Percentiles rank a stretch among this genome's conserved stretches.
These are phyloP conservation scores for Sporothrix protearum DNA, from an alignment of 2,329 filamentous ascomycete genomes.

Conservation along the genomic window DNA sequence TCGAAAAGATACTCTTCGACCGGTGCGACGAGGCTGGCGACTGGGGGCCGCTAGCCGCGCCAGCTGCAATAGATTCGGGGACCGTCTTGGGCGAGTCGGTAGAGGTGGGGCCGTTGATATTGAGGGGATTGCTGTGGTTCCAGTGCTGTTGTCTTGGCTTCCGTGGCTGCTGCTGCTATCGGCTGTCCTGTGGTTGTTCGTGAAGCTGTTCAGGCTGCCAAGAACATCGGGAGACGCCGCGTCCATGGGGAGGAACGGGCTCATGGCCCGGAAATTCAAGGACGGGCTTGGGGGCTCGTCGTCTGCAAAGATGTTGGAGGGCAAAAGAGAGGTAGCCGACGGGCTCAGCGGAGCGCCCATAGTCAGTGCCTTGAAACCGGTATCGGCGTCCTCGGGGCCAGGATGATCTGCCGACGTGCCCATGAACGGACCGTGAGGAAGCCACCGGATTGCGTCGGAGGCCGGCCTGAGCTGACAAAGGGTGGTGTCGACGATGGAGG, in stretches of 20 bases:
- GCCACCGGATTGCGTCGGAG: constrained; percentile 40
- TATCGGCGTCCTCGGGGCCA: constrained; percentile 55
- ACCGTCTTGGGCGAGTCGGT: constrained; percentile 14
- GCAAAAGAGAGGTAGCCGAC: constrained; percentile 68
- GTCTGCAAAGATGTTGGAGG: constrained; percentile 60
- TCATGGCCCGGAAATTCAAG: constrained; percentile 35
- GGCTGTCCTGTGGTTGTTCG: constrained; percentile 7
- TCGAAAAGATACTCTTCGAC: constrained; percentile 57
- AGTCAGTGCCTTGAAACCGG: constrained; percentile 54
- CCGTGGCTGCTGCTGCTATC: constrained; percentile 20
- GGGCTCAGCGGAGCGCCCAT: constrained; percentile 71
- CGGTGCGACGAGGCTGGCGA: constrained; percentile 59
- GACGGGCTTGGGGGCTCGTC: constrained; percentile 51
- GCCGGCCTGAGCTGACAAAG: constrained; percentile 14
- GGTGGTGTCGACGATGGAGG: constrained; percentile 38
- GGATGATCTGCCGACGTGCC: constrained; percentile 44
- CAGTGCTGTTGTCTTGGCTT: constrained; percentile 12
- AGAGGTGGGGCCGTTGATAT: neutral
- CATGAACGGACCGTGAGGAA: constrained; percentile 55
- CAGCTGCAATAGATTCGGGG: constrained; percentile 13
- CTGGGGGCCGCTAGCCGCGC: constrained; percentile 45
- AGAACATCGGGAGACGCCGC: constrained; percentile 24
- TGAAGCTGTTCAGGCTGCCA: constrained; percentile 8
- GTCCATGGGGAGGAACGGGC: constrained; percentile 38
- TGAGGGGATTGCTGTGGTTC: constrained; percentile 6